Base-by-base conservation (phyloP, 305 asterid genomes). In the Solanum hybrid region DNA sequence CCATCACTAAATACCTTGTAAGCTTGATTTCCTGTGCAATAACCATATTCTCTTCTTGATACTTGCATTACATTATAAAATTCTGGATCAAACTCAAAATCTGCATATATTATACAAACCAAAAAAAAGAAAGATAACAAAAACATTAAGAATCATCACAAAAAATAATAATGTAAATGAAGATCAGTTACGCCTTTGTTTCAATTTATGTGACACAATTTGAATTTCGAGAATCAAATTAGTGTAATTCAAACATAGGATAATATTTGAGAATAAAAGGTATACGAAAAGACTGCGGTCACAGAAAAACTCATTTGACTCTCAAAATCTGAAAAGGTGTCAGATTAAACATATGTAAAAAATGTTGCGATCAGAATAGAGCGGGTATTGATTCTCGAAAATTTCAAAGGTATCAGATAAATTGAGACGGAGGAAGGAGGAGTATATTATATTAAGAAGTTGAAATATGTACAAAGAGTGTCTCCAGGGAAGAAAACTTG, bases 81-180 rank as follows among this genome's bases (percentile, higher is more conserved):
- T 31, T 92, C 95, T 1, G 95, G 92, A 73, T 93, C 94, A 87
- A 95, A 96, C 57, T 94, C 95, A 89, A 96, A 96, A 92, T 91
- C 97, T 96, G 94, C 95, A 80, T 24, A 24, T 37, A 36, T 22
- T 20, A 61, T 61, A 61, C 12, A 8, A 1, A 11, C 40, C n/a
- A 8, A 14, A 75, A 14, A 51, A 16, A 12, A 61, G 0, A 9
- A 76, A 76, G 2, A 31, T 73, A 28, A 73, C 12, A 9, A 34
- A 20, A 34, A 78, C 51, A 78, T 5, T 78, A 36, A 79, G 20
- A 35, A 35, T 79, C 33, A 11, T 79, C 20, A 81, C 10, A 18
- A 78, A 4, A 22, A 64, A 22, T 22, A 22, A 61, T 57, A 61
- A 64, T 9, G 28, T 64, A 64, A 22, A 64, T 64, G 13, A 0